Evolutionary conservation across 306 rosid genomes (phyloP).

Genomic region (Lathyrus aphaca): DNA sequence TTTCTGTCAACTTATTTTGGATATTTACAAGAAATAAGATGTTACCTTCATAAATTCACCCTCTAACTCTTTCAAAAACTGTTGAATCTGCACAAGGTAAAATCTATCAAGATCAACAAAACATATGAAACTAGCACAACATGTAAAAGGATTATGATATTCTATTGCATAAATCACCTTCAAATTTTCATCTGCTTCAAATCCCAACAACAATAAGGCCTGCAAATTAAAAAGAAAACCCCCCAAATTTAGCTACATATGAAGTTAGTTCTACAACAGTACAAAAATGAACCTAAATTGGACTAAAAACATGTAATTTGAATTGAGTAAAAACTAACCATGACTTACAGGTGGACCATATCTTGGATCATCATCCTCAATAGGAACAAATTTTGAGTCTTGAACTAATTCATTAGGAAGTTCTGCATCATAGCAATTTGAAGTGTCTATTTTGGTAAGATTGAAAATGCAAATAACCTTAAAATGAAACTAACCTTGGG

Average conservation of each 20-base stretch:
- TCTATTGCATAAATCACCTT: constrained; percentile 56
- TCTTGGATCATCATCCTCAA: constrained; percentile 68
- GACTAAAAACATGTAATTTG: constrained; percentile 19
- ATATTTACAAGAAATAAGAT: constrained; percentile 2
- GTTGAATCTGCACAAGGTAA: constrained; percentile 68
- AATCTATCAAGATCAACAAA: neutral
- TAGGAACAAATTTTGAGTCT: constrained; percentile 90
- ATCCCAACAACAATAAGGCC: constrained; percentile 86
- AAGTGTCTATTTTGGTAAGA: neutral
- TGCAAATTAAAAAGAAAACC: constrained; percentile 37
- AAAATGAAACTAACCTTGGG: constrained; percentile 53
- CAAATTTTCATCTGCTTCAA: constrained; percentile 64
- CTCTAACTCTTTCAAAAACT: constrained; percentile 74
- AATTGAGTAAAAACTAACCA: constrained; percentile 59
- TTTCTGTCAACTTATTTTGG: neutral
- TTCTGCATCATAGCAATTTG: constrained; percentile 45
- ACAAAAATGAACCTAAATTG: constrained; percentile 8
- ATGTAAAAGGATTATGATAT: constrained; percentile 27
- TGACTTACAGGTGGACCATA: constrained; percentile 99
- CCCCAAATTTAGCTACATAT: neutral
- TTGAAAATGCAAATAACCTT: constrained; percentile 30
- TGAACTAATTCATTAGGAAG: constrained; percentile 65
- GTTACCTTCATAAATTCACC: constrained; percentile 89
- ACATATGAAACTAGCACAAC: constrained; percentile 14
- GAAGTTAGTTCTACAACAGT: constrained; percentile 4